Conservation (phyloP, 495 filamentous ascomycete species). For the Hypoxylon intermedium region DNA sequence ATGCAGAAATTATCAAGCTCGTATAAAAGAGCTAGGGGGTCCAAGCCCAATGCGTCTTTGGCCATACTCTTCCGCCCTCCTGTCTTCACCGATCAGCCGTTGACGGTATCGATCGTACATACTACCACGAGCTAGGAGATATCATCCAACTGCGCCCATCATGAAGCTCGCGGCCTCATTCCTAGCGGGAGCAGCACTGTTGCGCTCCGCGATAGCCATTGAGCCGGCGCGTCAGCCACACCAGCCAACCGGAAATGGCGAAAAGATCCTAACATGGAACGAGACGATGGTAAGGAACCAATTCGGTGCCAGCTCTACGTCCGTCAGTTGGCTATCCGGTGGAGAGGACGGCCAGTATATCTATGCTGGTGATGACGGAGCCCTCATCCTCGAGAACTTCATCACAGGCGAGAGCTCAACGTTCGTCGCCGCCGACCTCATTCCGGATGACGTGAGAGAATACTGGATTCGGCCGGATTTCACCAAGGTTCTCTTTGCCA, state of each 20-base stretch:
- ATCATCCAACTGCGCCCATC: constrained; percentile 3
- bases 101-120: too few relatives aligned
- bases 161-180: constrained; percentile 28
- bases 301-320: constrained; percentile 42
- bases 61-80: constrained; percentile 3
- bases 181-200: constrained; percentile 22
- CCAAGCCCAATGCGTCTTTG: neutral
- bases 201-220: constrained; percentile 40
- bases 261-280: constrained; percentile 53
- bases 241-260: constrained; percentile 46
- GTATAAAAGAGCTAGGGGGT: constrained; percentile 8
- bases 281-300: constrained; percentile 46
- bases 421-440: constrained; percentile 52
- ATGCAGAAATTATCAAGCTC: neutral
- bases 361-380: constrained; percentile 49
- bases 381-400: constrained; percentile 58
- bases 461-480: constrained; percentile 50
- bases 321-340: constrained; percentile 56
- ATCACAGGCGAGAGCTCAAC: constrained; percentile 53
- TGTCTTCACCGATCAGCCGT: too few relatives aligned
- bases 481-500: constrained; percentile 58
- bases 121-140: too few relatives aligned
- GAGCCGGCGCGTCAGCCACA: constrained; percentile 48
- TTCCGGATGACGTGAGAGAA: constrained; percentile 40
- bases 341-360: constrained; percentile 58